phyloP scores from a whole-genome alignment of 164 flowering plant genomes.

The Vitis riparia region DNA sequence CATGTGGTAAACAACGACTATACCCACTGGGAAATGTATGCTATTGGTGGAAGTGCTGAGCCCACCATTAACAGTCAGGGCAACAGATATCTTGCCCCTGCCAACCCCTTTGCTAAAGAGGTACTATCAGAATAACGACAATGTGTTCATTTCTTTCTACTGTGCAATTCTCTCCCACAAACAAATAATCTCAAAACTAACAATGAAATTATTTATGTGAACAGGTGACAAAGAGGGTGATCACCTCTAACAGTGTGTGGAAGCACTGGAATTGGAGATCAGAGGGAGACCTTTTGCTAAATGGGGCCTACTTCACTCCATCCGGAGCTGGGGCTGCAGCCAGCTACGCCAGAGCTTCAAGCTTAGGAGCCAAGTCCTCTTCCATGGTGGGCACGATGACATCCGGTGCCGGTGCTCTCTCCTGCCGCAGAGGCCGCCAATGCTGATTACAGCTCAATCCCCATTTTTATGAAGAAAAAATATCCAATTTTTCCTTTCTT shows the following conservation, averaged over 20 bases:
- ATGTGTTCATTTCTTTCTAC: too few relatives aligned
- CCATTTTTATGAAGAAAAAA: neutral
- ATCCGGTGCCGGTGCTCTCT: conserved; percentile 48
- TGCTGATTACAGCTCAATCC: conserved; percentile 26
- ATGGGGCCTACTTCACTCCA: conserved; percentile 62
- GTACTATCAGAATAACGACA: conserved; percentile 14
- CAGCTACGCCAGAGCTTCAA: conserved; percentile 67
- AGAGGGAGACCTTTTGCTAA: conserved; percentile 60
- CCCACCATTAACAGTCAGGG: conserved; percentile 84
- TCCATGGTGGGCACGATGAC: conserved; percentile 51
- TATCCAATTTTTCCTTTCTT: neutral
- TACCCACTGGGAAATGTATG: conserved; percentile 79
- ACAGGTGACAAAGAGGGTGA: conserved; percentile 66
- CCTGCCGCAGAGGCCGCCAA: conserved; percentile 36
- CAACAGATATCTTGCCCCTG: conserved; percentile 63
- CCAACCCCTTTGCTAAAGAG: conserved; percentile 61
- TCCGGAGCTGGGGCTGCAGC: conserved; percentile 61
- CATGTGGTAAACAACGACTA: conserved; percentile 81
- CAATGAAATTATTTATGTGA: neutral
- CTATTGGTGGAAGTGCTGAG: conserved; percentile 70
- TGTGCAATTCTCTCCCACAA: too few relatives aligned
- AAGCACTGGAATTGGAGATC: conserved; percentile 69
- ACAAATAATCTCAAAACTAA: too few relatives aligned
- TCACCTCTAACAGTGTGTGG: conserved; percentile 25
- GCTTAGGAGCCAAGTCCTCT: conserved; percentile 64